phyloP scores from a whole-genome alignment of 129 eudicot species.

The Apium graveolens region DNA sequence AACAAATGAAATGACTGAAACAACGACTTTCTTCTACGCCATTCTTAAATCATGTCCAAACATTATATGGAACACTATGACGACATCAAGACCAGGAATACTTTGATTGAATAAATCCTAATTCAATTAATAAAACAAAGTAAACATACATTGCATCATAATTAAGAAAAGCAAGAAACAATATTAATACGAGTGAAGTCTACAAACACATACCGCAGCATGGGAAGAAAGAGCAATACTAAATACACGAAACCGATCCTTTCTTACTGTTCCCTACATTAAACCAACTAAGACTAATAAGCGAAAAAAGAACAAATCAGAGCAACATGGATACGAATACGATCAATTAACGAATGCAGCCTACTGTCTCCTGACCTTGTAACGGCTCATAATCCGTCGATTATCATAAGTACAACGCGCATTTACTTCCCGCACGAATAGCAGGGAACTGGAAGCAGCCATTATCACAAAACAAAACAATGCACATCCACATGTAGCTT shows the following conservation, averaged over 20 bases:
- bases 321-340: neutral
- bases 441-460: constrained; percentile 51
- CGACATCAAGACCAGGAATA: neutral
- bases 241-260: constrained; percentile 21
- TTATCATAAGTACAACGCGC: constrained; percentile 18
- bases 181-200: neutral
- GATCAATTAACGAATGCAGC: constrained; percentile 6
- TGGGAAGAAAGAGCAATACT: constrained; percentile 33
- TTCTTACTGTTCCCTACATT: constrained; percentile 32
- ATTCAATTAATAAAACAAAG: neutral
- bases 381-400: constrained; percentile 18
- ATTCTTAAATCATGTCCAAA: neutral
- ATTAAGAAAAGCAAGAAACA: neutral
- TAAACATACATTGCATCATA: neutral
- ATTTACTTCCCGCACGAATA: constrained; percentile 37
- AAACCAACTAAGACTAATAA: neutral
- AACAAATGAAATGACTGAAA: neutral
- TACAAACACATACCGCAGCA: constrained; percentile 32
- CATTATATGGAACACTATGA: neutral
- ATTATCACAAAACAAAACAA: constrained; percentile 20
- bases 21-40: neutral
- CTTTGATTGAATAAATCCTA: neutral
- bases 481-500: constrained; percentile 13
- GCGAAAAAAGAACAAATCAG: neutral
- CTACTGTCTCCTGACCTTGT: constrained; percentile 34